Evolutionary conservation across 805 yeast genomes (phyloP).

Genomic region (Myxozyma geophila): DNA sequence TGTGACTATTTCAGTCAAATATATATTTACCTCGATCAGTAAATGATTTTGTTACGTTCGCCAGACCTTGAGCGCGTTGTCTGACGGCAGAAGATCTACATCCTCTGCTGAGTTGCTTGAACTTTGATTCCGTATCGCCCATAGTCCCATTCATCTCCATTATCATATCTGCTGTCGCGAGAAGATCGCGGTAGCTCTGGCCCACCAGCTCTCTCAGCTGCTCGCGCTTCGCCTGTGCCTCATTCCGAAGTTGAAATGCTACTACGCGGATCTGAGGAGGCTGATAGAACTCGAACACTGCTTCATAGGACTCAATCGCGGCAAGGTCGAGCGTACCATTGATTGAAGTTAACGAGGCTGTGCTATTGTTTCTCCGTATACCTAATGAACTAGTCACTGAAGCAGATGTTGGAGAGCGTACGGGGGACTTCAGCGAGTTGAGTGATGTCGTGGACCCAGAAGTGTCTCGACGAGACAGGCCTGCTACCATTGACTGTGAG

Average conservation of each 20-base stretch:
- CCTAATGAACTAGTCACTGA: neutral
- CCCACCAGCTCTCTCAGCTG: conserved; percentile 35
- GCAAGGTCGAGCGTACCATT: conserved; percentile 12
- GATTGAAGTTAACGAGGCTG: neutral
- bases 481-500: neutral
- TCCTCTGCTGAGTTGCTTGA: conserved; percentile 16
- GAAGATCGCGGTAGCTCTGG: conserved; percentile 34
- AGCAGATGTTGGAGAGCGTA: neutral
- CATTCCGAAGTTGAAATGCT: conserved; percentile 27
- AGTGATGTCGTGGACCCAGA: conserved; percentile 10
- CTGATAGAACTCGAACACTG: conserved; percentile 30
- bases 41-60: neutral
- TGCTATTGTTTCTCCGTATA: conserved; percentile 4
- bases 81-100: conserved; percentile 21
- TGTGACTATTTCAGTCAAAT: neutral
- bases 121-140: conserved; percentile 21
- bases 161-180: conserved; percentile 33
- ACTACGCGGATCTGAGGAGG: conserved; percentile 35
- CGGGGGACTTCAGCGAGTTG: conserved; percentile 3
- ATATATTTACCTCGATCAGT: conserved; percentile 5
- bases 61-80: conserved; percentile 11
- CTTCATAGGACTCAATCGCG: conserved; percentile 24
- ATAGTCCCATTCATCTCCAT: conserved; percentile 28
- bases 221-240: conserved; percentile 31
- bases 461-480: neutral